Percentiles rank a stretch among this genome's conserved stretches.
phyloP scores from a whole-genome alignment of 345 rosid species.

The Murraya paniculata region DNA sequence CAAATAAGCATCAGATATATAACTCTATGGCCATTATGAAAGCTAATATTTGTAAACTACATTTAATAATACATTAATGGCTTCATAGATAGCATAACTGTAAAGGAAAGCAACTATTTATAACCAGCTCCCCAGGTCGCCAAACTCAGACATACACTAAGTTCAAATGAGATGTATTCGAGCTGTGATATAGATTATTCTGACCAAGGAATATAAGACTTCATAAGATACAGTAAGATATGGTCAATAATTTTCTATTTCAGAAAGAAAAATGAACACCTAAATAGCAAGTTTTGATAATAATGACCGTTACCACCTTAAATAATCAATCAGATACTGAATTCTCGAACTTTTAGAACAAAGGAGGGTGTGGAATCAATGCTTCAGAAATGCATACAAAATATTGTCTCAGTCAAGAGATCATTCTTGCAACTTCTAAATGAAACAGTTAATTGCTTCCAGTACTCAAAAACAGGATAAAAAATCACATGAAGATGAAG shows the following conservation, averaged over 20 bases:
- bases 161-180: neutral
- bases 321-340: neutral
- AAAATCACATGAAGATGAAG: neutral
- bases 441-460: neutral
- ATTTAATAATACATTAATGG: neutral
- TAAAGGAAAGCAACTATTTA: neutral
- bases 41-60: neutral
- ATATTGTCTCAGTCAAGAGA: neutral
- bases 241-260: neutral
- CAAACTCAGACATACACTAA: neutral
- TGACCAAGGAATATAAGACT: neutral
- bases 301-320: neutral
- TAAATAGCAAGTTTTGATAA: neutral
- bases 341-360: neutral
- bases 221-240: neutral
- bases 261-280: neutral
- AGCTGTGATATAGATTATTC: neutral
- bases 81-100: neutral
- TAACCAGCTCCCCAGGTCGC: conserved; percentile 3
- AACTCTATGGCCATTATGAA: neutral
- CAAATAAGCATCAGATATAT: neutral
- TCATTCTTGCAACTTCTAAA: conserved; percentile 4
- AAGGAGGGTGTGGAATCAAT: neutral
- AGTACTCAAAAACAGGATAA: neutral
- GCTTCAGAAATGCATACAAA: neutral